Conservation (phyloP, 2,329 filamentous ascomycete genomes). For the Talaromyces sp. region DNA sequence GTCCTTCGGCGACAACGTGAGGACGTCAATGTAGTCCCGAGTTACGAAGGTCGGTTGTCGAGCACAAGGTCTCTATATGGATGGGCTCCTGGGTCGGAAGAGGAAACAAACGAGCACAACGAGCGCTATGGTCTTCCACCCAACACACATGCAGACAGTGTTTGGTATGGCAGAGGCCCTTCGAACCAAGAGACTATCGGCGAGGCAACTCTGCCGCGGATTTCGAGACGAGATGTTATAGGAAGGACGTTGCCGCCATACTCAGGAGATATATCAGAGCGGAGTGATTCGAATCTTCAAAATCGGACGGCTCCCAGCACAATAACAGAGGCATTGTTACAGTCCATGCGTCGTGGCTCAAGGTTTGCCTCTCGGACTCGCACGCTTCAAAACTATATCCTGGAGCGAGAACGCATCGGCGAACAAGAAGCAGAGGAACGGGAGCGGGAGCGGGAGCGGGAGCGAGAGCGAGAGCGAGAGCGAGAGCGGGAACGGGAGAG, state of each 20-base stretch:
- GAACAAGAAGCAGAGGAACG: constrained; percentile 17
- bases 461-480: constrained; percentile 16
- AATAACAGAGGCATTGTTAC: constrained; percentile 31
- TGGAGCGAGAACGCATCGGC: constrained; percentile 27
- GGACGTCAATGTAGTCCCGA: constrained; percentile 40
- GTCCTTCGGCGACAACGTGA: constrained; percentile 36
- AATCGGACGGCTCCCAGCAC: constrained; percentile 11
- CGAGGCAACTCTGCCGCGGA: constrained; percentile 18
- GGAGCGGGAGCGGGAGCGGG: constrained; percentile 10
- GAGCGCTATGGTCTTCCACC: background rate
- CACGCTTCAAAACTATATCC: constrained; percentile 34
- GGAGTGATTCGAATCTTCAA: constrained; percentile 13
- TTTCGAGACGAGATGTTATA: constrained; percentile 20
- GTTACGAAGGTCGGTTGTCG: constrained; percentile 52
- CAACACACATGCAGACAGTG: constrained; percentile 16
- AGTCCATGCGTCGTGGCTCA: constrained; percentile 36
- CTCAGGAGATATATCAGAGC: constrained; percentile 20
- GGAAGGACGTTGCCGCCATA: constrained; percentile 16
- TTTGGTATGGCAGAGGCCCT: constrained; percentile 22
- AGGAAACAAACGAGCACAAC: constrained; percentile 23
- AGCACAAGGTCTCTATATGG: constrained; percentile 54
- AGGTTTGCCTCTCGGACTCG: constrained; percentile 31
- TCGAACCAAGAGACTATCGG: constrained; percentile 18
- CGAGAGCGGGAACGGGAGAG: constrained; percentile 17
- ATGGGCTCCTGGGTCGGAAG: constrained; percentile 51